Evolutionary conservation across 2,329 filamentous ascomycete species (phyloP), one percentile per base, ranked within the genome.

Genomic region (Cryphonectria naterciae): DNA sequence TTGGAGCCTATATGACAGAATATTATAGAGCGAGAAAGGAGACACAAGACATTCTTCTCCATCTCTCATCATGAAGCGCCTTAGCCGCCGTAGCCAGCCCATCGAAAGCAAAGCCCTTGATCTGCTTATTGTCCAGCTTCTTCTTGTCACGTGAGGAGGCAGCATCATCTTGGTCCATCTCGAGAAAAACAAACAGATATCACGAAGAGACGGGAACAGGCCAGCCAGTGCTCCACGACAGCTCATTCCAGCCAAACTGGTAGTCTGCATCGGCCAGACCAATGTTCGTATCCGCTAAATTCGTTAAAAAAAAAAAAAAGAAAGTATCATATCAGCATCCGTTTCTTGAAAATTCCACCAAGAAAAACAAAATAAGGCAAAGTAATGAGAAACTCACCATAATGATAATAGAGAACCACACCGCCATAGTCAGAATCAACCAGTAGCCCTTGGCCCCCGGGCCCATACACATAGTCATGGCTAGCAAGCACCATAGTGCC

Each of bases 351-450:
- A 37, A 37, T 37, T 37, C 37, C 6, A 37, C 1, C 37, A 37
- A 37, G 7, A 37, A 11, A 1, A 37, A 37, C 1, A 37, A 37
- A 37, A 37, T 37, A 11, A 37, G n/a, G n/a, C n/a, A n/a, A 10
- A 37, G 10, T 37, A 8, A 37, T 37, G 43, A 46, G 19, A 46
- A 46, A 41, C 72, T 78, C 74, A 79, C 81, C 80, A 73, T 90
- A 90, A 74, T 90, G 87, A 75, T 91, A 90, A 76, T 90, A 90
- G 3, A 91, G 79, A 15, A 90, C 83, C n/a, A 85, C 82, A 0
- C 88, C 88, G 19, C 19, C 49, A 17, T 81, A 75, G 0, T 74
- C 79, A 0, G 80, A 75, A 72, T 89, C 87, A 10, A 83, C 80
- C 75, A 87, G 85, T 0, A 90, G 85, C 46, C 87, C 88, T 75